Evolutionary conservation across 768 basidiomycete genomes (phyloP), one percentile per base, ranked within the genome.

Genomic region (Tephrocybe rancida): DNA sequence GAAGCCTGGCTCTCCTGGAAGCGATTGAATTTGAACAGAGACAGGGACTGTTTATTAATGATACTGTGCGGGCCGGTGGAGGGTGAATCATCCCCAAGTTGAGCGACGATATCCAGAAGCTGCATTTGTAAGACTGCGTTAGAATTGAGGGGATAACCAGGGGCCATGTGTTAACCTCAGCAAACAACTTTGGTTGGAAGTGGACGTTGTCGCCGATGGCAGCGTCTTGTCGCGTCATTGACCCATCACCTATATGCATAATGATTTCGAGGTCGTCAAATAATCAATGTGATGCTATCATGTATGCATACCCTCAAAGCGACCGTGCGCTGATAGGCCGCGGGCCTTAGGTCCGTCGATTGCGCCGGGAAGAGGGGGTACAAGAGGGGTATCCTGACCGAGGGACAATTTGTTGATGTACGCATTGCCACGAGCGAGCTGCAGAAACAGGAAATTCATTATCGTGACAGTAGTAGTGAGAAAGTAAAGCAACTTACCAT

Each of bases 201-300:
- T 55, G 18, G 18, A 41, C 46, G 19, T 55, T 55, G 41, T 59
- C 57, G 10, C 57, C 57, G 5, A 59, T 49, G 14, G 46, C 54
- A 21, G 27, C 50, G 27, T 59, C 54, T 46, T 55, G 54, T 27
- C 57, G 57, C 14, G 57, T 59, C 57, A 55, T 59, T 1, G 54
- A 59, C 13, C 55, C 54, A 32, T 58, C 57, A 49, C 54, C 54
- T 41, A 16, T 34, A 29, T n/a, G n/a, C n/a, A n/a, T n/a, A n/a
- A n/a, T n/a, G n/a, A n/a, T n/a, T n/a, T n/a, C n/a, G n/a, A 13
- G 6, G 16, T 10, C 27, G 9, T 24, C 8, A 9, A 21, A 26
- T 11, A n/a, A n/a, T 4, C 10, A 16, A 37, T 13, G n/a, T 16
- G n/a, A 8, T 41, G 7, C 5, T 8, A 41, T 3, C n/a, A 19